phyloP scores from a whole-genome alignment of 1,284 basidiomycete genomes.

The Bondarzewia mesenterica region DNA sequence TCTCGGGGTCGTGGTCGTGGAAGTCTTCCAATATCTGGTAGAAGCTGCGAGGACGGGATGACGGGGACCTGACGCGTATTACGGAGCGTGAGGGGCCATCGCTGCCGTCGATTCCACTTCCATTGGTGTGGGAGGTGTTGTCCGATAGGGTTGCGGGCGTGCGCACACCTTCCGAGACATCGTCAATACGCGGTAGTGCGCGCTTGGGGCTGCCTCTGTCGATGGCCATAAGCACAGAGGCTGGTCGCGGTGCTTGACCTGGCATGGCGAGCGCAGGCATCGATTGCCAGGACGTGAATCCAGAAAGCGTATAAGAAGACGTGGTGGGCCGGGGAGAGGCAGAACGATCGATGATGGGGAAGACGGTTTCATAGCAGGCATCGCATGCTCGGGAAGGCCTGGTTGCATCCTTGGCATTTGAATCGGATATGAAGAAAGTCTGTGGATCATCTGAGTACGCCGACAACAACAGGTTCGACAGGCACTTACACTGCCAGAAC shows the following conservation, averaged over 20 bases:
- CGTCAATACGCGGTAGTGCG: slow-evolving; percentile 15
- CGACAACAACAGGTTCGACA: slow-evolving; percentile 4
- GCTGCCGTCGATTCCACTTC: not conserved
- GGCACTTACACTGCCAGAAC: slow-evolving; percentile 64
- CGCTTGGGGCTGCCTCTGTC: slow-evolving; percentile 23
- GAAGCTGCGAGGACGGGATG: slow-evolving; percentile 49
- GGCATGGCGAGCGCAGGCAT: slow-evolving; percentile 42
- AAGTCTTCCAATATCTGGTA: slow-evolving; percentile 61
- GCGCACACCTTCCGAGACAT: not conserved
- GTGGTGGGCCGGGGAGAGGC: slow-evolving; percentile 13
- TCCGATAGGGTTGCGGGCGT: not conserved
- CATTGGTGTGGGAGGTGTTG: not conserved
- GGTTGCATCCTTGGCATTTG: slow-evolving; percentile 34
- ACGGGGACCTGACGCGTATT: slow-evolving; percentile 26
- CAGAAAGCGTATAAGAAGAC: slow-evolving; percentile 34
- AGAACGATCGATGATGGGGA: slow-evolving; percentile 49
- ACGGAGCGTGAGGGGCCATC: slow-evolving; percentile 20
- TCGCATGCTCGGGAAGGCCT: slow-evolving; percentile 79
- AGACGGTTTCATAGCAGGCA: slow-evolving; percentile 79
- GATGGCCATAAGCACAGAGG: slow-evolving; percentile 37
- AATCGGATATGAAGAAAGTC: slow-evolving; percentile 74
- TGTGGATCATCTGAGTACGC: slow-evolving; percentile 21
- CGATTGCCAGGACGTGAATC: slow-evolving; percentile 33
- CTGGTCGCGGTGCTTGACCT: slow-evolving; percentile 9
- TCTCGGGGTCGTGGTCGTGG: slow-evolving; percentile 20